A percentile compares a stretch with the other conserved stretches of the same genome.
Evolutionary conservation across 2,329 filamentous ascomycete species (phyloP).

Genomic region (Alternaria arbusti): DNA sequence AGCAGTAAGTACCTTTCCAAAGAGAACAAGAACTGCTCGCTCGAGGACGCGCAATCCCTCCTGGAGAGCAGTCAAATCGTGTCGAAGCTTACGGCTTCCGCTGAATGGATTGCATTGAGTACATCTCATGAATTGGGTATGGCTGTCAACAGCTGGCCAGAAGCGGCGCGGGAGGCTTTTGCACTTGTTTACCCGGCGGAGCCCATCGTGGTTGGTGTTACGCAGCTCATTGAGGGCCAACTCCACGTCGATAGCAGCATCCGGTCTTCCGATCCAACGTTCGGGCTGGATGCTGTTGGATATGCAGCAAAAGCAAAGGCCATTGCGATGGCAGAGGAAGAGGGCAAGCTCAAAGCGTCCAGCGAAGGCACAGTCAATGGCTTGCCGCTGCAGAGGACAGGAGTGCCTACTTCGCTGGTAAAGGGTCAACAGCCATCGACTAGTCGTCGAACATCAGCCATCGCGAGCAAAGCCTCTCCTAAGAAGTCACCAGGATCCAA

Average conservation of each 20-base stretch:
- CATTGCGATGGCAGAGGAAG: constrained; percentile 29
- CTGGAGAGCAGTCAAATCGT: constrained; percentile 70
- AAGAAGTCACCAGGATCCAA: constrained; percentile 16
- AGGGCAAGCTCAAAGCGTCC: constrained; percentile 17
- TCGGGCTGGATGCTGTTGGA: constrained; percentile 37
- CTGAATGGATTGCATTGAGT: constrained; percentile 71
- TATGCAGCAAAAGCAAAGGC: constrained; percentile 35
- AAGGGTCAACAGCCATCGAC: constrained; percentile 44
- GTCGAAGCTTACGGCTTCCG: constrained; percentile 63
- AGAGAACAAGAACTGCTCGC: constrained; percentile 63
- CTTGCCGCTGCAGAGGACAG: constrained; percentile 39
- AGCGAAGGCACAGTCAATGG: constrained; percentile 4
- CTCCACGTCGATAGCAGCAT: constrained; percentile 56
- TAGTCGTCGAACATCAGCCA: constrained; percentile 30
- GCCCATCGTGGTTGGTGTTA: constrained; percentile 63
- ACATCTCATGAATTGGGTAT: constrained; percentile 79
- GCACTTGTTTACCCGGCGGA: constrained; percentile 61
- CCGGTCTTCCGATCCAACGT: constrained; percentile 29
- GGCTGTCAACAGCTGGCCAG: constrained; percentile 71
- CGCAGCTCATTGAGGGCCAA: constrained; percentile 63
- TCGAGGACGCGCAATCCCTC: constrained; percentile 67
- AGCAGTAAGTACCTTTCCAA: constrained; percentile 72
- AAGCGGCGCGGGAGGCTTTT: constrained; percentile 67
- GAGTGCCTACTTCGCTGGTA: constrained; percentile 51
- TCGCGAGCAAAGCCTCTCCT: constrained; percentile 29